Evolutionary conservation across 116 monocot genomes (phyloP).

Genomic region (Phalaenopsis hybrid): DNA sequence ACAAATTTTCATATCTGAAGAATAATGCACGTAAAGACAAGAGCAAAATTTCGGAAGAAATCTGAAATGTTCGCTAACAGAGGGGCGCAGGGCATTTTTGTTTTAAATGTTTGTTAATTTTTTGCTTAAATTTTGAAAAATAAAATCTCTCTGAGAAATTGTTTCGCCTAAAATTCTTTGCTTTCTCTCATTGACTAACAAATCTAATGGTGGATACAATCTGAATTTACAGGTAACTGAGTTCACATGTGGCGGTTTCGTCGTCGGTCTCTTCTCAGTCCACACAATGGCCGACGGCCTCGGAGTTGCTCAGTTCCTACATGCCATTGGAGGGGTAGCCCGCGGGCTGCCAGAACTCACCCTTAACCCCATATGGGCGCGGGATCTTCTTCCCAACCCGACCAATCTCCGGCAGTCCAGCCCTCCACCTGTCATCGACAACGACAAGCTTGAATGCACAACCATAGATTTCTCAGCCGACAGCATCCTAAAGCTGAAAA

Average conservation of each 20-base stretch:
- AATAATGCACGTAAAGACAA: too few relatives aligned
- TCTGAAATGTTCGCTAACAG: too few relatives aligned
- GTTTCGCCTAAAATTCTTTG: not conserved
- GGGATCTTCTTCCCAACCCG: constrained; percentile 22
- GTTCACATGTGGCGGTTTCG: constrained; percentile 44
- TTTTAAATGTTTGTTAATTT: too few relatives aligned
- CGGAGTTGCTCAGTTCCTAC: constrained; percentile 41
- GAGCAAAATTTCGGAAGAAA: too few relatives aligned
- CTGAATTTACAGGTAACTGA: constrained; percentile 31
- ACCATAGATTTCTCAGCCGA: constrained; percentile 16
- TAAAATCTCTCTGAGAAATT: not conserved
- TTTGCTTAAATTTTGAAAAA: not conserved
- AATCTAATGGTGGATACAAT: too few relatives aligned
- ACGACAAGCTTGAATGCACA: not conserved
- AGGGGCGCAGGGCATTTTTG: too few relatives aligned
- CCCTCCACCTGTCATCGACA: not conserved
- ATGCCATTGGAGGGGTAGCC: constrained; percentile 35
- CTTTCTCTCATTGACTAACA: too few relatives aligned
- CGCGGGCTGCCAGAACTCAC: constrained; percentile 12
- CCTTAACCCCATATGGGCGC: constrained; percentile 9
- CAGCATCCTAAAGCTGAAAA: constrained; percentile 9
- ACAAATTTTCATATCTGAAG: too few relatives aligned
- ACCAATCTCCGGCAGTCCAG: not conserved
- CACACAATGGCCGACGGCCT: constrained; percentile 53
- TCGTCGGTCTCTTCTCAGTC: constrained; percentile 34